Conservation (phyloP, 257 asterid species). For the Nicotiana obtusifolia region DNA sequence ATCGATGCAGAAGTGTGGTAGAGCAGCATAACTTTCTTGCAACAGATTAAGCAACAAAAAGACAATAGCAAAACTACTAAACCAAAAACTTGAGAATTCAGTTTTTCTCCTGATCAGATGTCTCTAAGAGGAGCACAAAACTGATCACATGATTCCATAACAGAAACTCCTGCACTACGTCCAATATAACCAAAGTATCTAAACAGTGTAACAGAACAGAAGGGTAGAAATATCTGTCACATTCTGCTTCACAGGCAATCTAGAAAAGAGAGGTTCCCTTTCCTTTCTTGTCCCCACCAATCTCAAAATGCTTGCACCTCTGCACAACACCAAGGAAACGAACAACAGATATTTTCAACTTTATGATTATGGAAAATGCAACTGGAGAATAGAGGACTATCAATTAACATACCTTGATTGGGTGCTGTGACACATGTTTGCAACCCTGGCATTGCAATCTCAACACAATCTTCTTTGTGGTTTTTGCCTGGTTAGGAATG, state of each 20-base stretch:
- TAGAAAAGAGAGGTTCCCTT: slow-evolving; percentile 10
- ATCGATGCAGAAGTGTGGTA: neutral
- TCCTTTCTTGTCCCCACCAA: slow-evolving; percentile 8
- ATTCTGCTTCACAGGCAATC: neutral
- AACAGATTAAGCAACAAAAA: neutral
- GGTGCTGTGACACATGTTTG: slow-evolving; percentile 10
- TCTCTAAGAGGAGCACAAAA: neutral
- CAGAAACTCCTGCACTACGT: neutral
- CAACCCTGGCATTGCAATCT: slow-evolving; percentile 9
- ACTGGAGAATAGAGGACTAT: neutral
- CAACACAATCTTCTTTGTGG: slow-evolving; percentile 12
- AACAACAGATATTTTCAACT: neutral
- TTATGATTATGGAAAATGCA: neutral
- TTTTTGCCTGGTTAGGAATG: neutral
- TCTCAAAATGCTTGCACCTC: slow-evolving; percentile 14
- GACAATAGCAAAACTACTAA: neutral
- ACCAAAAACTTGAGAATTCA: neutral
- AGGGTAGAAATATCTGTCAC: neutral
- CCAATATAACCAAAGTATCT: neutral
- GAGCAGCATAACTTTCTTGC: neutral
- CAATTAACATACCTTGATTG: neutral
- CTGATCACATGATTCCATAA: neutral
- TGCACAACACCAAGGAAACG: neutral
- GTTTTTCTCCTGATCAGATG: neutral
- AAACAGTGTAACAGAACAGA: neutral